Percentiles rank a stretch among this genome's conserved stretches.
These are phyloP conservation scores for Glutinoglossum americanum DNA, from an alignment of 495 filamentous ascomycete genomes.

Conservation along the genomic window DNA sequence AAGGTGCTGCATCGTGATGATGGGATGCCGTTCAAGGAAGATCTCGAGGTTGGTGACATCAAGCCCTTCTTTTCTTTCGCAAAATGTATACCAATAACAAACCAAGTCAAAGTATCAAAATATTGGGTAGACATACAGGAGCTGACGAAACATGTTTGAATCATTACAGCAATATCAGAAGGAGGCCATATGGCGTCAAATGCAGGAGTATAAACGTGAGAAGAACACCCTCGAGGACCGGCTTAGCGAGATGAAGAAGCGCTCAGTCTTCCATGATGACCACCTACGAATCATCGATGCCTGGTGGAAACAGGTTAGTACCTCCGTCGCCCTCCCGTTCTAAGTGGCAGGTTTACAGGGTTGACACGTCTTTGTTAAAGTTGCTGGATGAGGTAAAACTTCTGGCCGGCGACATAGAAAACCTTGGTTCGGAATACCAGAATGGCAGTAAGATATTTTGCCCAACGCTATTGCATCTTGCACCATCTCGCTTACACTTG, in stretches of 20 bases:
- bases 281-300: conserved; percentile 73
- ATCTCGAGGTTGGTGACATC: conserved; percentile 56
- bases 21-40: conserved; percentile 67
- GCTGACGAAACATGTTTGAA: not conserved
- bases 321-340: not conserved
- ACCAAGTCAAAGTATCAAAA: not conserved
- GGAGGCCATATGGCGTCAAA: conserved; percentile 90
- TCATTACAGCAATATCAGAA: conserved; percentile 69
- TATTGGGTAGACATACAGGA: not conserved
- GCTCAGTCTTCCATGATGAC: conserved; percentile 62
- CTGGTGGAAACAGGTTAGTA: conserved; percentile 75
- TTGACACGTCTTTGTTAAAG: not conserved
- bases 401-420: not conserved
- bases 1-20: conserved; percentile 51
- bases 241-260: conserved; percentile 53
- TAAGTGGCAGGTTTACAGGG: not conserved
- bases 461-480: conserved; percentile 4
- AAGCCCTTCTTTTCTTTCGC: not conserved
- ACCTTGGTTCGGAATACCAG: not conserved
- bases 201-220: conserved; percentile 92
- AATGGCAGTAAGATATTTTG: not conserved
- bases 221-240: conserved; percentile 54
- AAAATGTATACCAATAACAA: not conserved
- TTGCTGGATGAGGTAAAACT: conserved; percentile 6
- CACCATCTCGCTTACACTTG: conserved; percentile 7